Evolutionary conservation across 2,329 filamentous ascomycete species (phyloP).

Genomic region (Verticillium dahliae): DNA sequence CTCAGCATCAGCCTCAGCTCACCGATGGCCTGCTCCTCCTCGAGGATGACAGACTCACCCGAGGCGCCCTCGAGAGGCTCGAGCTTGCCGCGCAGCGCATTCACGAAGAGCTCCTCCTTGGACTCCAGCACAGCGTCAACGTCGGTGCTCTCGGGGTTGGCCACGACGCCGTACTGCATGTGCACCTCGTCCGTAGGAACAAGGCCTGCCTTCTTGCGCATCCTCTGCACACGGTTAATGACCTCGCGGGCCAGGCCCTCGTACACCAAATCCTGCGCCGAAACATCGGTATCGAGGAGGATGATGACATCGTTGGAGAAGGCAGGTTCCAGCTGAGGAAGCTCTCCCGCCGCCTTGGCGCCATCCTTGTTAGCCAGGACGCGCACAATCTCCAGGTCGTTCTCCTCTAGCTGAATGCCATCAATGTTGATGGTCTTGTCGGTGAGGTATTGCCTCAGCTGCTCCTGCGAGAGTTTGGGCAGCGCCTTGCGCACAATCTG

Average conservation of each 20-base stretch:
- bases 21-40: conserved; percentile 83
- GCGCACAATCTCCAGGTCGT: conserved; percentile 57
- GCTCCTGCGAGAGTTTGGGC: conserved; percentile 67
- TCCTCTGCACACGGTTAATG: conserved; percentile 83
- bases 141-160: conserved; percentile 72
- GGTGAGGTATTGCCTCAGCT: conserved; percentile 73
- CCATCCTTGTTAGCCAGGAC: conserved; percentile 6
- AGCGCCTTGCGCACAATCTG: conserved; percentile 87
- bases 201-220: conserved; percentile 90
- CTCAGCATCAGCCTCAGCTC: conserved; percentile 75
- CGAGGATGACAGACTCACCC: conserved; percentile 49
- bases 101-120: conserved; percentile 65
- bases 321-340: neutral
- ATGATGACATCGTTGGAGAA: conserved; percentile 69
- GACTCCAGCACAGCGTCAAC: conserved; percentile 63
- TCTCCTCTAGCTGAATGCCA: conserved; percentile 74
- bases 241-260: conserved; percentile 90
- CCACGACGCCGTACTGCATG: conserved; percentile 83
- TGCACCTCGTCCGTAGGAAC: conserved; percentile 89
- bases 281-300: conserved; percentile 76
- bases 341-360: neutral
- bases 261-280: conserved; percentile 71
- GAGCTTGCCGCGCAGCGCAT: conserved; percentile 70
- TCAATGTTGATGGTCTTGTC: conserved; percentile 74
- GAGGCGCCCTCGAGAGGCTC: conserved; percentile 35